Evolutionary conservation across 345 rosid genomes (phyloP).

Genomic region (Acer campestre): DNA sequence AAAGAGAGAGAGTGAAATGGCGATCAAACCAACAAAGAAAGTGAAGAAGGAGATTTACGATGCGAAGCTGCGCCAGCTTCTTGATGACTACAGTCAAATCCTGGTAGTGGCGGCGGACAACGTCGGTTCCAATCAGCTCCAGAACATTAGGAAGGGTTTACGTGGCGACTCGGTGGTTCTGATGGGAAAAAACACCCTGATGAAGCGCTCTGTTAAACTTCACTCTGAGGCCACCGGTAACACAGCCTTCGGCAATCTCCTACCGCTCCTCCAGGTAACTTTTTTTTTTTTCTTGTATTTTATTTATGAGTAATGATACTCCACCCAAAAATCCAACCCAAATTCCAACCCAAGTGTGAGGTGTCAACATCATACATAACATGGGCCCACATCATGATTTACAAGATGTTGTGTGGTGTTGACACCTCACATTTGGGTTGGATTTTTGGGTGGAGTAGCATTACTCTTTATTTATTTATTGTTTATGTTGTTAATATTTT

Average conservation of each 20-base stretch:
- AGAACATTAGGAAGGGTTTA: slow-evolving; percentile 76
- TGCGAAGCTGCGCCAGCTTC: slow-evolving; percentile 68
- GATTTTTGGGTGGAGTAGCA: too few relatives aligned
- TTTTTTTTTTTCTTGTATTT: neutral
- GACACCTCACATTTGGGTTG: too few relatives aligned
- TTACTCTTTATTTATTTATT: neutral
- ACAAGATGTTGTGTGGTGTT: too few relatives aligned
- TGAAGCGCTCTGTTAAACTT: slow-evolving; percentile 77
- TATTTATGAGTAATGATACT: too few relatives aligned
- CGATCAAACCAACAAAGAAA: slow-evolving; percentile 56
- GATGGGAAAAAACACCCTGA: slow-evolving; percentile 97
- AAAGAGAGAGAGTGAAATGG: slow-evolving; percentile 26
- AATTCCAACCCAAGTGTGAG: too few relatives aligned
- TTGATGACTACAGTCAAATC: slow-evolving; percentile 82
- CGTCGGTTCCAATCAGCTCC: slow-evolving; percentile 93
- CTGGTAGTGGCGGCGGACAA: slow-evolving; percentile 80
- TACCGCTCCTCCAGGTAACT: slow-evolving; percentile 67
- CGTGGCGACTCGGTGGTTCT: slow-evolving; percentile 82
- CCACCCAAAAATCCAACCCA: too few relatives aligned
- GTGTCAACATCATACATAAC: too few relatives aligned
- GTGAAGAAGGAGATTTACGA: slow-evolving; percentile 85
- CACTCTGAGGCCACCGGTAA: slow-evolving; percentile 85
- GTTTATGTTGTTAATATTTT: neutral
- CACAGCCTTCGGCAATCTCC: slow-evolving; percentile 50
- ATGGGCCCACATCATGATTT: too few relatives aligned